A percentile compares a stretch with the other conserved stretches of the same genome.
Conservation (phyloP, 179 eudicot species). For the Silene coronaria region DNA sequence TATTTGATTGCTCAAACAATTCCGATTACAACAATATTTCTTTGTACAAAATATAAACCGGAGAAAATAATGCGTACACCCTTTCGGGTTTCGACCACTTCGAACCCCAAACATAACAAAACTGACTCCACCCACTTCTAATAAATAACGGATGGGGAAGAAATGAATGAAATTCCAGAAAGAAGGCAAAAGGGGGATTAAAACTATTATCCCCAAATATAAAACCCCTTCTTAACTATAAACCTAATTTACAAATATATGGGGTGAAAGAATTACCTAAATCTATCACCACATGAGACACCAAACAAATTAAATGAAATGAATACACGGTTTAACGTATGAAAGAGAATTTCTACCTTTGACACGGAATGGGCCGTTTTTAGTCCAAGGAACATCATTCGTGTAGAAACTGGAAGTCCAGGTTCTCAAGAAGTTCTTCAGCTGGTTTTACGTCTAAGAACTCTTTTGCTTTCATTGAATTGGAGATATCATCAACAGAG, state of each 20-base stretch:
- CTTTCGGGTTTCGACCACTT: slow-evolving; percentile 19
- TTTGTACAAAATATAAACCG: slow-evolving; percentile 25
- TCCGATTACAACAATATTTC: slow-evolving; percentile 20
- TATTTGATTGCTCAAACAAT: slow-evolving; percentile 11
- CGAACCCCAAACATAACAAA: slow-evolving; percentile 9
- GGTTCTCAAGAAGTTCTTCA: slow-evolving; percentile 50
- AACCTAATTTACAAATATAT: slow-evolving; percentile 36
- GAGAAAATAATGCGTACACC: slow-evolving; percentile 1
- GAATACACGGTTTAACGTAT: neutral
- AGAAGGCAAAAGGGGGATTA: slow-evolving; percentile 13
- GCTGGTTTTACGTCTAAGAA: slow-evolving; percentile 62
- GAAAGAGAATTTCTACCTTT: slow-evolving; percentile 5
- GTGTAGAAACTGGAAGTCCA: slow-evolving; percentile 69
- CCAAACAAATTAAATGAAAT: slow-evolving; percentile 27
- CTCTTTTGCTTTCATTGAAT: slow-evolving; percentile 49
- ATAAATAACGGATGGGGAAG: slow-evolving; percentile 20
- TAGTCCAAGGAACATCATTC: slow-evolving; percentile 30
- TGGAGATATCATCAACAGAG: slow-evolving; percentile 51
- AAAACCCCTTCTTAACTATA: slow-evolving; percentile 24
- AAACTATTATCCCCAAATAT: slow-evolving; percentile 10
- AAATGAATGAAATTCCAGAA: slow-evolving; percentile 21
- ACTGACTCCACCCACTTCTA: slow-evolving; percentile 7
- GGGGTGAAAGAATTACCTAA: slow-evolving; percentile 28
- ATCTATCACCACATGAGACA: slow-evolving; percentile 25
- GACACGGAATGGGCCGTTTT: slow-evolving; percentile 10